phyloP scores from a whole-genome alignment of 2,329 filamentous ascomycete genomes.

The Aspergillus alliaceus region DNA sequence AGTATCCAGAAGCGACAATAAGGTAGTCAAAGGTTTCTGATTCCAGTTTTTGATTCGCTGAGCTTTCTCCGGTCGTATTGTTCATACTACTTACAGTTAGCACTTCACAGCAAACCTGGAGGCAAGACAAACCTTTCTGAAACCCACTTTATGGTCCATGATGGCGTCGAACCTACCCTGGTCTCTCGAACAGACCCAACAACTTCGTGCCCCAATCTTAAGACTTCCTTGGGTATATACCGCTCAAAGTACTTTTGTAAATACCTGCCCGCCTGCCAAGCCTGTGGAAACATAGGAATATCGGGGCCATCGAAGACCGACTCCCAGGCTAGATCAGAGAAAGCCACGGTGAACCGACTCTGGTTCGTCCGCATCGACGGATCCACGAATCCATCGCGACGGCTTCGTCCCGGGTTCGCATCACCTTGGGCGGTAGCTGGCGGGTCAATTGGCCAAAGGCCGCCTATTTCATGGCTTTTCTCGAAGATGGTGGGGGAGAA shows the following conservation, averaged over 20 bases:
- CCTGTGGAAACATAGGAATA: conserved; percentile 68
- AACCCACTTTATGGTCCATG: conserved; percentile 42
- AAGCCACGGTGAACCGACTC: conserved; percentile 68
- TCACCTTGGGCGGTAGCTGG: conserved; percentile 44
- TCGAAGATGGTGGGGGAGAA: conserved; percentile 75
- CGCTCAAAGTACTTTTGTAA: conserved; percentile 62
- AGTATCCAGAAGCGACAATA: conserved; percentile 74
- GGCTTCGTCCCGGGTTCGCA: too few relatives aligned
- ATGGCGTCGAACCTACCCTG: conserved; percentile 22
- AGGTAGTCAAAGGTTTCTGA: conserved; percentile 64
- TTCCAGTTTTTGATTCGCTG: conserved; percentile 2
- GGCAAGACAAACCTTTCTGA: conserved; percentile 15
- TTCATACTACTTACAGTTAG: neutral
- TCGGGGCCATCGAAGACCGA: conserved; percentile 40
- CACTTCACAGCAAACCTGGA: neutral
- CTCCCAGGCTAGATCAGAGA: conserved; percentile 68
- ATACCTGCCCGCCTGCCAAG: conserved; percentile 75
- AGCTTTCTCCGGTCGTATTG: neutral
- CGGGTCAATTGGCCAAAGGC: conserved; percentile 69
- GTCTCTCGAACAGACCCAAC: conserved; percentile 28
- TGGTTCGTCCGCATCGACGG: conserved; percentile 63
- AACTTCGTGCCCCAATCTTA: conserved; percentile 52
- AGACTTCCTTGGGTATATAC: conserved; percentile 52
- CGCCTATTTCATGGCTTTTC: conserved; percentile 63
- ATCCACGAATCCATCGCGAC: conserved; percentile 49